These are phyloP conservation scores for Colletotrichum godetiae DNA, from an alignment of 2,329 filamentous ascomycete species.

Conservation along the genomic window DNA sequence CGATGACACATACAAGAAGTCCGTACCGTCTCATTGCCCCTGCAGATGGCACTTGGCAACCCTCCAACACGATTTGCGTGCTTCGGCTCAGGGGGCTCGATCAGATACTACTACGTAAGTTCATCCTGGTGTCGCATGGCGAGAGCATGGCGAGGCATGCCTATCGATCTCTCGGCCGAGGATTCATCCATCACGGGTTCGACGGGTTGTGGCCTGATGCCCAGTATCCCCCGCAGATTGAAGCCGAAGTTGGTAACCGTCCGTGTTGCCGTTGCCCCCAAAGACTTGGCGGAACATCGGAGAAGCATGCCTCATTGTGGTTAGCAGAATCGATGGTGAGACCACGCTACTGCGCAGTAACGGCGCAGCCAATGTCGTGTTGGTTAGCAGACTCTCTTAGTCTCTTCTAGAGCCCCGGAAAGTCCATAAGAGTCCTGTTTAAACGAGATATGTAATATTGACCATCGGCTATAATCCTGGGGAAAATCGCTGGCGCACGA, in stretches of 20 bases:
- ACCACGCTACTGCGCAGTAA: conserved; percentile 11
- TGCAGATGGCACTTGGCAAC: neutral
- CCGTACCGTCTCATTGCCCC: neutral
- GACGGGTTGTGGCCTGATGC: neutral
- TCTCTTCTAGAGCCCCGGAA: neutral
- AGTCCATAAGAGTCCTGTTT: neutral
- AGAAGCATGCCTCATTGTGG: conserved; percentile 2
- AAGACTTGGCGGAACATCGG: conserved; percentile 1
- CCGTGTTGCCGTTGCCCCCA: neutral
- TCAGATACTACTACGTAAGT: neutral
- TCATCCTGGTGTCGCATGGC: neutral
- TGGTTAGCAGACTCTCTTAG: neutral
- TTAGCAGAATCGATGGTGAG: conserved; percentile 14
- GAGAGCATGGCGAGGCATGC: neutral
- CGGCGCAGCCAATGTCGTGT: neutral
- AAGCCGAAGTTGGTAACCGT: neutral
- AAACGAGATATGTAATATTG: neutral
- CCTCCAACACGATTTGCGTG: neutral
- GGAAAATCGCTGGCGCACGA: conserved; percentile 12
- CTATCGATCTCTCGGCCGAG: neutral
- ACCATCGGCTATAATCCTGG: neutral
- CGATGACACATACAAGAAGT: neutral
- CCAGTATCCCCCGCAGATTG: neutral
- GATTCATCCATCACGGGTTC: neutral
- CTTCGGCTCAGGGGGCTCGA: neutral